Base-by-base conservation (phyloP, 2,329 filamentous ascomycete species). In the Fusarium piperis region DNA sequence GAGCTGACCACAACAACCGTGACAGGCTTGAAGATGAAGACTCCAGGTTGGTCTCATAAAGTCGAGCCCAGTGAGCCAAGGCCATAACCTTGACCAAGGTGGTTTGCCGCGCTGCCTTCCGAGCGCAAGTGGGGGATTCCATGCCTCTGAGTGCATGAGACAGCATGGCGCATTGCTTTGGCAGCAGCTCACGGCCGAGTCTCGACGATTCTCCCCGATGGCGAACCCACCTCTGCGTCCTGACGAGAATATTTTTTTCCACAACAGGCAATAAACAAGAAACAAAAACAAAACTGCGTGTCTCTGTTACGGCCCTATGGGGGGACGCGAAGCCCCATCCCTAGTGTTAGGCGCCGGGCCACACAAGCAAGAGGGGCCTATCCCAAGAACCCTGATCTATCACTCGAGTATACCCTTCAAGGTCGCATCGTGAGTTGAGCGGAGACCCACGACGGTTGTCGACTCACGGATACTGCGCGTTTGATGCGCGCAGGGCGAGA, bases 361-460 rank as follows among this genome's bases (percentile, higher is more conserved):
- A 46, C 41, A 44, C 41, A 30, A 33, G 38, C 28, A 44, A 39
- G 55, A 26, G 53, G 51, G 32, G 52, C 33, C 52, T 44, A 44
- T 58, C n/a, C 23, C 13, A 30, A 41, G 13, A 58, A 58, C 55
- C 35, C 55, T 58, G 55, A 44, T 33, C 57, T 59, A 51, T 59
- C 57, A 59, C 41, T 36, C 57, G 35, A 32, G 30, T 35, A n/a
- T 36, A 35, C 39, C 56, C 23, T 46, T 44, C 36, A 59, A 32
- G 38, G 56, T 59, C 57, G 57, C 57, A 59, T 61, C 23, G 32
- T 61, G 33, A 62, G 59, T 39, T 26, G 48, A 60, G 44, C 16
- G 16, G 35, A 60, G 41, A 60, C 32, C 58, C 58, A 60, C 58
- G 44, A 59, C 57, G 44, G 26, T 46, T 30, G 20, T 52, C 33